Evolutionary conservation across 1,284 basidiomycete genomes (phyloP).

Genomic region (Inonotus hispidus): DNA sequence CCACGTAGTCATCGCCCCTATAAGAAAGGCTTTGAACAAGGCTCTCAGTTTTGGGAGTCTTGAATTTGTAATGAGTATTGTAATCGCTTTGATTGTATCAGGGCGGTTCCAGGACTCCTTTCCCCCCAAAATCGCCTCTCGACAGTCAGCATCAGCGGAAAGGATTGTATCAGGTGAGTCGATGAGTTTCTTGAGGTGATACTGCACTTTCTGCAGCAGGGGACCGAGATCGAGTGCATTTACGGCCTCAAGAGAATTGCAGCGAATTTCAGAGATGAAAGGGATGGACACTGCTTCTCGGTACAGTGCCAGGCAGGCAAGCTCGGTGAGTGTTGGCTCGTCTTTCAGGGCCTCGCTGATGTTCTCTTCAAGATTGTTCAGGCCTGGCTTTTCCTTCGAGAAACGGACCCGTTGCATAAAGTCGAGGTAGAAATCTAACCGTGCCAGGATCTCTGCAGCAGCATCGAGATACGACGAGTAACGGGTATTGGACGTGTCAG

Average conservation of each 20-base stretch:
- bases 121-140: conserved; percentile 13
- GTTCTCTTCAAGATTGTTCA: conserved; percentile 29
- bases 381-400: conserved; percentile 24
- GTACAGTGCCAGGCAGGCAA: conserved; percentile 30
- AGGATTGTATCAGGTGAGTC: conserved; percentile 22
- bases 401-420: conserved; percentile 26
- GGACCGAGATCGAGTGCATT: conserved; percentile 27
- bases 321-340: conserved; percentile 30
- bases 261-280: conserved; percentile 28
- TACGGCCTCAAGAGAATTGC: neutral
- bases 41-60: neutral
- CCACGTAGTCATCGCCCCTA: neutral
- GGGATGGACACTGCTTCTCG: conserved; percentile 27
- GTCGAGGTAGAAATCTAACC: conserved; percentile 19
- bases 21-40: neutral
- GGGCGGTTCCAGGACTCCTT: neutral
- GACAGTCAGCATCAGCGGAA: neutral
- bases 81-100: neutral
- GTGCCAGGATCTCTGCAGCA: conserved; percentile 23
- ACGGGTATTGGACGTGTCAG: conserved; percentile 28
- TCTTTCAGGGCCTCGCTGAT: conserved; percentile 28
- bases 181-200: conserved; percentile 23
- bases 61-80: neutral
- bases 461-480: conserved; percentile 29
- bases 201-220: conserved; percentile 23